A percentile compares a stretch with the other conserved stretches of the same genome.
Conservation (phyloP, 2,329 filamentous ascomycete species). For the Rugonectria rugulosa region DNA sequence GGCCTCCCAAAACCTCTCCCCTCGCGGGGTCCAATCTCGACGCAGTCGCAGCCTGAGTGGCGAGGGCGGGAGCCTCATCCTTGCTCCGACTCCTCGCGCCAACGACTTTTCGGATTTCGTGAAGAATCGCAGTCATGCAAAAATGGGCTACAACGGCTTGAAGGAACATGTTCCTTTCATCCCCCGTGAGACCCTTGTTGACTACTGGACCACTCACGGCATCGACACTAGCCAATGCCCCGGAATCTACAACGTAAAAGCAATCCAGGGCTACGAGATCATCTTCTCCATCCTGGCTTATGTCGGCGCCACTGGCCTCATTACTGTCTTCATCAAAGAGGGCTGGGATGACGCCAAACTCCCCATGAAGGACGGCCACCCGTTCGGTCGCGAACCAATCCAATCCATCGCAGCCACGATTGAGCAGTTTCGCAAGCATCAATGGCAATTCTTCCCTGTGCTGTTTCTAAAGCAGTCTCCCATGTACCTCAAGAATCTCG, state of each 20-base stretch:
- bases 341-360: constrained; percentile 10
- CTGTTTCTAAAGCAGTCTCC: neutral
- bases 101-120: too few species aligned
- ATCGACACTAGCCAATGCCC: neutral
- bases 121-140: too few species aligned
- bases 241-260: too few species aligned
- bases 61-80: too few species aligned
- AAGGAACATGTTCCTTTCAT: neutral
- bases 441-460: constrained; percentile 25
- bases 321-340: neutral
- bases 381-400: neutral
- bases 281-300: constrained; percentile 28
- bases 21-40: neutral
- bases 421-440: neutral
- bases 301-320: constrained; percentile 2
- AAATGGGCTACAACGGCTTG: too few species aligned
- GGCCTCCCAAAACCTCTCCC: neutral
- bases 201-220: neutral
- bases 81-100: too few species aligned
- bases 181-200: neutral
- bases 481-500: neutral
- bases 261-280: constrained; percentile 2
- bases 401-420: neutral
- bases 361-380: neutral
- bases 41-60: too few species aligned